Percentiles rank a stretch among this genome's conserved stretches.
These are phyloP conservation scores for Sporothrix curviconia DNA, from an alignment of 2,329 filamentous ascomycete genomes.

Conservation along the genomic window DNA sequence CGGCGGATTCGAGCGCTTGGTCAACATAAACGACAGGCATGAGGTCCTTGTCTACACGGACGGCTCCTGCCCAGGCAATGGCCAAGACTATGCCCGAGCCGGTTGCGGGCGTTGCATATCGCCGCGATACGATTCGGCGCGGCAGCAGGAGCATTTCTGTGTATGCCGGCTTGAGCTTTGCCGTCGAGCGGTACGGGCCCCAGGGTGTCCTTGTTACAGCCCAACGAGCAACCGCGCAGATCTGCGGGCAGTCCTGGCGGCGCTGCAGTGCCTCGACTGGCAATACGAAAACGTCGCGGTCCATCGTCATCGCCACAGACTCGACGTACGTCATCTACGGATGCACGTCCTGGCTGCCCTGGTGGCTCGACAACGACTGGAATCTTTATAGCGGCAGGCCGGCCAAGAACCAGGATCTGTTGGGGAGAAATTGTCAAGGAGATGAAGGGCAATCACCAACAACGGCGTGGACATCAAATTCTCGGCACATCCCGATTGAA, in stretches of 20 bases:
- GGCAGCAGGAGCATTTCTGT: too few relatives aligned
- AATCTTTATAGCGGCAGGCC: constrained; percentile 22
- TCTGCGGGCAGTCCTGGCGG: constrained; percentile 47
- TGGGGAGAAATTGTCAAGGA: constrained; percentile 31
- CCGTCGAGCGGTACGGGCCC: too few relatives aligned
- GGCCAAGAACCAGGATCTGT: constrained; percentile 37
- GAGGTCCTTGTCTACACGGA: constrained; percentile 20
- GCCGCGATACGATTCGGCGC: too few relatives aligned
- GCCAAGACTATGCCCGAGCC: too few relatives aligned
- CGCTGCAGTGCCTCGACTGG: constrained; percentile 40
- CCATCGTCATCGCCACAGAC: constrained; percentile 48
- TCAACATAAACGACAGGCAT: not conserved
- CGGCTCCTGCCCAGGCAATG: constrained; percentile 33
- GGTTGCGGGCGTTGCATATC: too few relatives aligned
- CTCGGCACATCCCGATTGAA: not conserved
- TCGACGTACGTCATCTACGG: constrained; percentile 40
- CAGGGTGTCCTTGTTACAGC: too few relatives aligned
- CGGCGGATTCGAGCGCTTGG: not conserved
- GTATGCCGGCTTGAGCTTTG: too few relatives aligned
- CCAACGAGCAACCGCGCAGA: constrained; percentile 49
- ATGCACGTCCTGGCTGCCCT: constrained; percentile 32
- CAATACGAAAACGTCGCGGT: constrained; percentile 32
- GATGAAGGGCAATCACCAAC: constrained; percentile 16
- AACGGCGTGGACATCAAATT: not conserved
- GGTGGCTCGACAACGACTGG: constrained; percentile 37